Conservation (phyloP, 1,284 basidiomycete genomes). For the Volvariella volvacea region DNA sequence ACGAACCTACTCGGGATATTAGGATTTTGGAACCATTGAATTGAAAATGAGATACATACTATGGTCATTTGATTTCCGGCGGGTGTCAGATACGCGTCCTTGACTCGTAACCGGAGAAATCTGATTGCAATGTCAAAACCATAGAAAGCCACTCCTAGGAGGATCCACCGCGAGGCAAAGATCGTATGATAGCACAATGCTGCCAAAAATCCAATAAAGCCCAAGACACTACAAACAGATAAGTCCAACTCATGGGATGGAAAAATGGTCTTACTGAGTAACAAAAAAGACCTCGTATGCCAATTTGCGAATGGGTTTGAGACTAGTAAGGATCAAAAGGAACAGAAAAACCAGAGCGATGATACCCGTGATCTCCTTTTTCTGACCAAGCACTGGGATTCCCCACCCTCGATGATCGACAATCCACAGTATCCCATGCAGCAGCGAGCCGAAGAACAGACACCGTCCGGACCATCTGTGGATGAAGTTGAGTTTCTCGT, state of each 20-base stretch:
- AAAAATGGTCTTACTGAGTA: slow-evolving; percentile 27
- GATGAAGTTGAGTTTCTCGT: slow-evolving; percentile 73
- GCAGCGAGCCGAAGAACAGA: slow-evolving; percentile 52
- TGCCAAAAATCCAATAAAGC: slow-evolving; percentile 69
- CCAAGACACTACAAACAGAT: slow-evolving; percentile 34
- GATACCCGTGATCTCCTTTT: slow-evolving; percentile 67
- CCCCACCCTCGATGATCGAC: slow-evolving; percentile 51
- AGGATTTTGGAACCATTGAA: no score
- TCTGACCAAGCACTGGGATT: slow-evolving; percentile 47
- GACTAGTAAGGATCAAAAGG: slow-evolving; percentile 35
- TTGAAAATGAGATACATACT: slow-evolving; percentile 27
- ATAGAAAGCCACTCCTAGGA: slow-evolving; percentile 74
- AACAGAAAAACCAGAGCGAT: slow-evolving; percentile 53
- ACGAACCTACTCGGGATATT: slow-evolving; percentile 45
- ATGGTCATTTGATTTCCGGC: slow-evolving; percentile 64
- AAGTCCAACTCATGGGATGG: background rate
- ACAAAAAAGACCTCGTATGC: slow-evolving; percentile 30
- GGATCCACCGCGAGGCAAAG: slow-evolving; percentile 75
- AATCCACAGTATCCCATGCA: slow-evolving; percentile 73
- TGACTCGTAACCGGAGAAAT: slow-evolving; percentile 62
- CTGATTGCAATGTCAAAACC: slow-evolving; percentile 70
- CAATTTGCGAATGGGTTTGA: slow-evolving; percentile 25
- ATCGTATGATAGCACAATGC: slow-evolving; percentile 76
- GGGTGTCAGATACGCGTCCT: slow-evolving; percentile 64
- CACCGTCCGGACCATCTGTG: slow-evolving; percentile 73